A percentile compares a stretch with the other conserved stretches of the same genome.
Conservation (phyloP, 495 filamentous ascomycete genomes). For the Thermochaetoides thermophila region DNA sequence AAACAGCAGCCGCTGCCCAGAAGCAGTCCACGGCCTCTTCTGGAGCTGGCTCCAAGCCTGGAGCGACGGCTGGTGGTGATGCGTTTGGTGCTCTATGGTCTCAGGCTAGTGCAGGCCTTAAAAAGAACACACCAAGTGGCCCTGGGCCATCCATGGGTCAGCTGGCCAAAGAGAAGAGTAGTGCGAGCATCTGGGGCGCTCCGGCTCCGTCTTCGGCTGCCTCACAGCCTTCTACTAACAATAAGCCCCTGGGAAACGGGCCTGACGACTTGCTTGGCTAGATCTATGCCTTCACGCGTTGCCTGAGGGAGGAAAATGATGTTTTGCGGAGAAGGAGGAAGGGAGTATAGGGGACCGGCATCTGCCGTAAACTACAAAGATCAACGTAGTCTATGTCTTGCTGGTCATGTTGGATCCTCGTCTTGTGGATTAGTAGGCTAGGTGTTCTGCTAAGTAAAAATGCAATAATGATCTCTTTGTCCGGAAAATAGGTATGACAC, state of each 20-base stretch:
- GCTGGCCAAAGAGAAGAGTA: constrained; percentile 91
- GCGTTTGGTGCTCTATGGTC: constrained; percentile 82
- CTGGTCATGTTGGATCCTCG: no score
- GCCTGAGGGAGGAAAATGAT: no score
- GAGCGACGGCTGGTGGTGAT: constrained; percentile 51
- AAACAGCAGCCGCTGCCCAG: constrained; percentile 8
- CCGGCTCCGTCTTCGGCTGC: constrained; percentile 6
- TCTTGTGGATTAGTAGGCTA: no score
- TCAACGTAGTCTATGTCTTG: no score
- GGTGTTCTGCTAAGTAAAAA: no score
- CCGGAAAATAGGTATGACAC: no score
- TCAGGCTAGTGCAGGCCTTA: constrained; percentile 58
- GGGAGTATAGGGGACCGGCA: no score
- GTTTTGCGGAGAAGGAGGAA: no score
- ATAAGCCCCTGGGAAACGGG: constrained; percentile 19
- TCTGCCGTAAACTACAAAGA: no score
- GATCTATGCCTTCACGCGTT: no score
- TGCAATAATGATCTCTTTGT: no score
- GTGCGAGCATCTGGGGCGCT: constrained; percentile 79
- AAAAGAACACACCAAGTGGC: constrained; percentile 50
- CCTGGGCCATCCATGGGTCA: constrained; percentile 66
- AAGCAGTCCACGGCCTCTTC: constrained; percentile 13
- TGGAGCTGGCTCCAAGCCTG: constrained; percentile 17
- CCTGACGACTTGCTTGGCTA: constrained; percentile 33
- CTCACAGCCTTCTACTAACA: constrained; percentile 1